Evolutionary conservation across 73 alveolate genomes (phyloP).

Genomic region (Breviolum minutum): DNA sequence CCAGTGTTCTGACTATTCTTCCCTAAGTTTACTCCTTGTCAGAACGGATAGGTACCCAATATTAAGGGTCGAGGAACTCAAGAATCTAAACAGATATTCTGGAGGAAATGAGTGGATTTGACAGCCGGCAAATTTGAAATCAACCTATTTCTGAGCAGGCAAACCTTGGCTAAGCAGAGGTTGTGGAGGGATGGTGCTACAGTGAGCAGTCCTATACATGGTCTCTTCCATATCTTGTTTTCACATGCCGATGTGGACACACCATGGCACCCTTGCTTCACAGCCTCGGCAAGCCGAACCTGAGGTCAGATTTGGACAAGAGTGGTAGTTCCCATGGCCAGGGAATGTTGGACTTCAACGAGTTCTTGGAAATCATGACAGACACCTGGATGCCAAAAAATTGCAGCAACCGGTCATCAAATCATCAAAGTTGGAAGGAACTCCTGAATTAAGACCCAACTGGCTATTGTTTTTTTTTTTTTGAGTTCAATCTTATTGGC

Average conservation of each 20-base stretch:
- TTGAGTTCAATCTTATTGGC: too few species aligned
- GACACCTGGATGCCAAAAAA: neutral
- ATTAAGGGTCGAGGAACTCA: neutral
- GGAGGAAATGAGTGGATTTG: neutral
- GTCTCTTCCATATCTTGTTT: too few species aligned
- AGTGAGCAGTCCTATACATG: too few species aligned
- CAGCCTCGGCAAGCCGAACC: neutral
- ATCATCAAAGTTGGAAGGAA: neutral
- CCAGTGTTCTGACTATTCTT: neutral
- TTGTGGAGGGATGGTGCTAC: too few species aligned
- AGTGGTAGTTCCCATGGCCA: conserved; percentile 84
- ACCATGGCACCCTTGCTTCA: neutral
- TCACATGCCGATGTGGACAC: neutral
- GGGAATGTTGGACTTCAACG: conserved; percentile 97
- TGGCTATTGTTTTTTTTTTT: too few species aligned
- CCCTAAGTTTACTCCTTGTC: neutral
- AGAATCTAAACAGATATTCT: neutral
- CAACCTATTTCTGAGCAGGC: neutral
- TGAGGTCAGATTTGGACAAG: conserved; percentile 74
- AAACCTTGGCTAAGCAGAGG: too few species aligned
- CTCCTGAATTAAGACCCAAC: too few species aligned
- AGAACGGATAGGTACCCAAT: neutral
- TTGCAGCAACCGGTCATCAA: neutral
- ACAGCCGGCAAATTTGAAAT: neutral
- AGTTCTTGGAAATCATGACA: conserved; percentile 98